Conservation (phyloP, 2,329 filamentous ascomycete species). For the Rugonectria rugulosa region DNA sequence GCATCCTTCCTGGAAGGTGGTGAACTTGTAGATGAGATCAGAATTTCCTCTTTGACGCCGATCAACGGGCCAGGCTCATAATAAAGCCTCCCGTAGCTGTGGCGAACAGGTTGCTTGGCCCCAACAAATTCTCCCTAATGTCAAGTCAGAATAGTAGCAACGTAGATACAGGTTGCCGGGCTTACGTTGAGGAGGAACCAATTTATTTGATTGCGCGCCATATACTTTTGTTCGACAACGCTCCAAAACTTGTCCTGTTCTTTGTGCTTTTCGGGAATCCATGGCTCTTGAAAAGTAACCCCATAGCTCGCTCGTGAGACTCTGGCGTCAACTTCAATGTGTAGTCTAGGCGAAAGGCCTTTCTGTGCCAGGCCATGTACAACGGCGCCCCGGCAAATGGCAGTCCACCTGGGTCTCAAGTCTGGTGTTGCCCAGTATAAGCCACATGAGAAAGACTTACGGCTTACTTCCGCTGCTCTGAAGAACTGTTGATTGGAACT, state of each 20-base stretch:
- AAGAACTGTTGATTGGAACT: conserved; percentile 33
- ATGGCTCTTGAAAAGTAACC: rapidly evolving
- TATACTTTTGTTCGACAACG: rapidly evolving
- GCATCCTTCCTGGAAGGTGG: rapidly evolving
- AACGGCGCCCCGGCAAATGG: conserved; percentile 46
- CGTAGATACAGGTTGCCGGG: rapidly evolving
- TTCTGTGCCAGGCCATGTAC: conserved; percentile 29
- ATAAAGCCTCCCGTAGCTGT: rapidly evolving
- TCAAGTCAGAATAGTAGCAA: background rate
- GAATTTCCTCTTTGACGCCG: rapidly evolving
- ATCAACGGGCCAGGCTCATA: rapidly evolving
- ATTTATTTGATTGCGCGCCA: conserved; percentile 25
- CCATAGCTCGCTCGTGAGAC: conserved; percentile 43
- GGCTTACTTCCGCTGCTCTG: conserved; percentile 42
- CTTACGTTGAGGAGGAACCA: conserved; percentile 42
- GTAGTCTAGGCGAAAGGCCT: background rate
- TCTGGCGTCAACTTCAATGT: conserved; percentile 27
- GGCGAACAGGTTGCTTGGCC: background rate
- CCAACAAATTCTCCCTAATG: conserved; percentile 23
- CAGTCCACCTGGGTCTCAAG: conserved; percentile 41
- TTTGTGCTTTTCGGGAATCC: conserved; percentile 6
- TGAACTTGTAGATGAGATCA: background rate
- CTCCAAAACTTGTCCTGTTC: conserved; percentile 23
- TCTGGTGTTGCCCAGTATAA: background rate
- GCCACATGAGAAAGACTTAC: conserved; percentile 40